phyloP scores from a whole-genome alignment of 2,329 filamentous ascomycete genomes.

The Colletotrichum lupini region DNA sequence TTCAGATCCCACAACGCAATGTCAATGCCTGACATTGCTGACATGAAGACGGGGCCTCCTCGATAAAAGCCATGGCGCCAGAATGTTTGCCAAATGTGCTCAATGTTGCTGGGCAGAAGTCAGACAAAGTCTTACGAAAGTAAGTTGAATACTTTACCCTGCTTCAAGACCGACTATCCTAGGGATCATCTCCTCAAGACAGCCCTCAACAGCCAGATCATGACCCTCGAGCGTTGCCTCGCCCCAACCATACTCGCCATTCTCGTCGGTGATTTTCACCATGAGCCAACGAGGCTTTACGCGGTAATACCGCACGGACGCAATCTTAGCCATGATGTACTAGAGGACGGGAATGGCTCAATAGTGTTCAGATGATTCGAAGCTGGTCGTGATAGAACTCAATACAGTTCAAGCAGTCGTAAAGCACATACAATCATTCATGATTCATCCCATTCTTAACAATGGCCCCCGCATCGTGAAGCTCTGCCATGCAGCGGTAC shows the following conservation, averaged over 20 bases:
- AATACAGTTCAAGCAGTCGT: neutral
- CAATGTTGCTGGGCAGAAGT: slow-evolving; percentile 64
- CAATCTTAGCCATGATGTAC: slow-evolving; percentile 55
- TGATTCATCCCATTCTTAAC: slow-evolving; percentile 19
- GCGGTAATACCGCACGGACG: slow-evolving; percentile 72
- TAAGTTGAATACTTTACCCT: slow-evolving; percentile 54
- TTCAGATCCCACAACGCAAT: slow-evolving; percentile 79
- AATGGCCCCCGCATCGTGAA: neutral
- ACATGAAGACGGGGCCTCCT: slow-evolving; percentile 78
- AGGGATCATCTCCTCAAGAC: slow-evolving; percentile 68
- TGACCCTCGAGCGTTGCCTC: slow-evolving; percentile 76
- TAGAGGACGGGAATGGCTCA: neutral
- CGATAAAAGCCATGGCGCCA: slow-evolving; percentile 76
- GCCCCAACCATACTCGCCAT: slow-evolving; percentile 71
- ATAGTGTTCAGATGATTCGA: neutral
- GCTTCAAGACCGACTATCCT: slow-evolving; percentile 71
- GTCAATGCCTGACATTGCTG: slow-evolving; percentile 76
- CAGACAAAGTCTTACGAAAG: neutral
- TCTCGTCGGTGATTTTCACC: slow-evolving; percentile 73
- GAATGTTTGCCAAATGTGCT: slow-evolving; percentile 76
- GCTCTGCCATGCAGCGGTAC: neutral
- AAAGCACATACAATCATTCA: neutral
- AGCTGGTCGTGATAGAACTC: neutral
- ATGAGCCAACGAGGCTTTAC: slow-evolving; percentile 76
- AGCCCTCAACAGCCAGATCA: slow-evolving; percentile 73